phyloP scores from a whole-genome alignment of 2,329 filamentous ascomycete genomes.

The Pseudocercospora pini-densiflorae region DNA sequence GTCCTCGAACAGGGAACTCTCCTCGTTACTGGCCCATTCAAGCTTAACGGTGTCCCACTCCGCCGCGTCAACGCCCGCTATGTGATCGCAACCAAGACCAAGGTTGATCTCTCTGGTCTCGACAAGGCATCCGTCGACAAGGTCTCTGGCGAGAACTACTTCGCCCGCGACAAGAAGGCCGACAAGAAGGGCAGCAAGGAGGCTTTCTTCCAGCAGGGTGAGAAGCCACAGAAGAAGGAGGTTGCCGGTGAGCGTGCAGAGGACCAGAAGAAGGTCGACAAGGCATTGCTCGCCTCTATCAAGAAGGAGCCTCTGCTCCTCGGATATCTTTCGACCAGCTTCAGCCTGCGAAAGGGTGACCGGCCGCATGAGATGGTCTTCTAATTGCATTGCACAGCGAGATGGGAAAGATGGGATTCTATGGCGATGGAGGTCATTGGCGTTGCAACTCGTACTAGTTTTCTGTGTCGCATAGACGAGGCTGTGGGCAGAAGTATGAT shows the following conservation, averaged over 20 bases:
- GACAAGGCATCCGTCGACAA: constrained; percentile 76
- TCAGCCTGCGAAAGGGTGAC: constrained; percentile 99
- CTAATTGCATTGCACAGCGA: constrained; percentile 61
- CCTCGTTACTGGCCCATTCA: constrained; percentile 99
- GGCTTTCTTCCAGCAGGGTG: constrained; percentile 99
- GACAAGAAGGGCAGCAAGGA: constrained; percentile 92
- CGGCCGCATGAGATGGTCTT: constrained; percentile 99
- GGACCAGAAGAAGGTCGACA: constrained; percentile 99
- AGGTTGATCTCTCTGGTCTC: constrained; percentile 81
- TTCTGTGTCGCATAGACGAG: constrained; percentile 25
- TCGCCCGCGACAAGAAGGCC: constrained; percentile 90
- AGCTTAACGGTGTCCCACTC: constrained; percentile 99
- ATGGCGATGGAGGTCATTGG: constrained; percentile 30
- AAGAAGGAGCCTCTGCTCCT: constrained; percentile 97
- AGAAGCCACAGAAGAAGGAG: constrained; percentile 99
- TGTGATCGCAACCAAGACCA: constrained; percentile 88
- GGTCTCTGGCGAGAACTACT: constrained; percentile 84
- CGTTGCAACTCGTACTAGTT: constrained; percentile 24
- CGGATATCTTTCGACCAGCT: constrained; percentile 92
- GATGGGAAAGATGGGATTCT: constrained; percentile 23
- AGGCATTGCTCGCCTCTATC: constrained; percentile 91
- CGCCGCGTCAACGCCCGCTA: constrained; percentile 91
- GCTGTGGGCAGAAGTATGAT: constrained; percentile 16
- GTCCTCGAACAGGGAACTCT: constrained; percentile 96
- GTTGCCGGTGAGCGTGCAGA: constrained; percentile 86